Percentiles rank a stretch among this genome's conserved stretches.
Evolutionary conservation across 1,284 basidiomycete species (phyloP).

Genomic region (Apiotrichum porosum): DNA sequence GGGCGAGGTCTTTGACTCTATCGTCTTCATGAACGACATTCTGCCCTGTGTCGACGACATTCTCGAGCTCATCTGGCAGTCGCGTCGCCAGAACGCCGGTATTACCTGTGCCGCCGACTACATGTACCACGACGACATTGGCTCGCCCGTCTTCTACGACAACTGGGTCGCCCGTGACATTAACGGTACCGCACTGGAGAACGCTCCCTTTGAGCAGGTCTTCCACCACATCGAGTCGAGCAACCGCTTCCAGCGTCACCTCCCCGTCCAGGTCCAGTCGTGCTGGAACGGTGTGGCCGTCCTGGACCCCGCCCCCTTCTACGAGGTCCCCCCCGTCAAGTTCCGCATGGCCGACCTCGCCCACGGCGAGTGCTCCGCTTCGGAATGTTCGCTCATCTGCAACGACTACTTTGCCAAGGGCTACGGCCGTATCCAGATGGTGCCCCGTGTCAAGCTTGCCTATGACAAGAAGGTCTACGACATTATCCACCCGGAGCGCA

Average conservation of each 20-base stretch:
- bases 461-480: constrained; percentile 91
- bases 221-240: constrained; percentile 76
- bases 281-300: constrained; percentile 97
- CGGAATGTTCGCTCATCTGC: constrained; percentile 89
- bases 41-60: constrained; percentile 91
- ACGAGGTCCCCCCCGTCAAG: constrained; percentile 75
- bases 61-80: constrained; percentile 92
- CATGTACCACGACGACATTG: constrained; percentile 94
- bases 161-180: constrained; percentile 97
- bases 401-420: constrained; percentile 85
- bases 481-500: constrained; percentile 79
- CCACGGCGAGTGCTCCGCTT: constrained; percentile 84
- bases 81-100: constrained; percentile 81
- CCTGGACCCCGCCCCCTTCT: constrained; percentile 87
- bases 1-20: constrained; percentile 86
- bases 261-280: constrained; percentile 89
- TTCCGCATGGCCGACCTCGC: constrained; percentile 82
- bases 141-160: constrained; percentile 89
- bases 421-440: constrained; percentile 92
- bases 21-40: constrained; percentile 98
- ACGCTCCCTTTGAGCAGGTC: constrained; percentile 87
- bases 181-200: constrained; percentile 93
- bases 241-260: constrained; percentile 76
- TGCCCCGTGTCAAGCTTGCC: constrained; percentile 87
- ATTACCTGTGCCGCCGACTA: constrained; percentile 96